A percentile compares a stretch with the other conserved stretches of the same genome.
These are phyloP conservation scores for Aspergillus conjunctus DNA, from an alignment of 495 filamentous ascomycete species.

Conservation along the genomic window DNA sequence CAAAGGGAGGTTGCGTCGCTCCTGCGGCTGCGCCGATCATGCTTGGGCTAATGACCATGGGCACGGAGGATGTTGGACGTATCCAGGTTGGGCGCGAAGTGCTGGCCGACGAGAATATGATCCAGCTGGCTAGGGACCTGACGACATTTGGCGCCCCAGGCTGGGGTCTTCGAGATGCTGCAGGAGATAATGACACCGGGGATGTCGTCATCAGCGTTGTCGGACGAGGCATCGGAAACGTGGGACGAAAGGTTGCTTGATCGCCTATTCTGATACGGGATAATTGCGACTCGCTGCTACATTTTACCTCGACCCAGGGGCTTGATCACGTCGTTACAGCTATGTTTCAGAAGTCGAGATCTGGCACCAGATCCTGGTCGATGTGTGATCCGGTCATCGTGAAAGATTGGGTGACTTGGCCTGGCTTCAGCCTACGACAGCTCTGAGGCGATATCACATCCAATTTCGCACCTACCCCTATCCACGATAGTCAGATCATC, in stretches of 20 bases:
- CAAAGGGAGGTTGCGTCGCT: conserved; percentile 79
- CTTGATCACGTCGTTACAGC: conserved; percentile 16
- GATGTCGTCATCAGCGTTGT: conserved; percentile 90
- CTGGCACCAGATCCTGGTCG: conserved; percentile 2
- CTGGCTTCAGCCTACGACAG: conserved; percentile 1
- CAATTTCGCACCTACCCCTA: conserved; percentile 1
- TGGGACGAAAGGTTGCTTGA: conserved; percentile 90
- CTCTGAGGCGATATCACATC: not conserved
- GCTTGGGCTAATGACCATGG: conserved; percentile 95
- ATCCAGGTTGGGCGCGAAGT: conserved; percentile 67
- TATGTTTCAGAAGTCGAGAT: conserved; percentile 20
- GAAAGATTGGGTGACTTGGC: not conserved
- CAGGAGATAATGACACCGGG: conserved; percentile 62
- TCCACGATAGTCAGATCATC: not conserved
- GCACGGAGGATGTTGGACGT: conserved; percentile 71
- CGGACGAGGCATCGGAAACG: conserved; percentile 91
- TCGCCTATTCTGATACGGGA: conserved; percentile 5
- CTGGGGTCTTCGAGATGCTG: conserved; percentile 80
- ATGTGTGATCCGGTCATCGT: conserved; percentile 7
- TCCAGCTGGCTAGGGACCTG: conserved; percentile 80
- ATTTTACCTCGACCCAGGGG: conserved; percentile 2
- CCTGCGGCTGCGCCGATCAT: conserved; percentile 67
- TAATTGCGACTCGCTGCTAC: not conserved
- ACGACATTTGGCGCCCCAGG: conserved; percentile 80
- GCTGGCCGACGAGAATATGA: conserved; percentile 72